phyloP scores from a whole-genome alignment of 1,139 yeast genomes.

The Blastobotrys proliferans region DNA sequence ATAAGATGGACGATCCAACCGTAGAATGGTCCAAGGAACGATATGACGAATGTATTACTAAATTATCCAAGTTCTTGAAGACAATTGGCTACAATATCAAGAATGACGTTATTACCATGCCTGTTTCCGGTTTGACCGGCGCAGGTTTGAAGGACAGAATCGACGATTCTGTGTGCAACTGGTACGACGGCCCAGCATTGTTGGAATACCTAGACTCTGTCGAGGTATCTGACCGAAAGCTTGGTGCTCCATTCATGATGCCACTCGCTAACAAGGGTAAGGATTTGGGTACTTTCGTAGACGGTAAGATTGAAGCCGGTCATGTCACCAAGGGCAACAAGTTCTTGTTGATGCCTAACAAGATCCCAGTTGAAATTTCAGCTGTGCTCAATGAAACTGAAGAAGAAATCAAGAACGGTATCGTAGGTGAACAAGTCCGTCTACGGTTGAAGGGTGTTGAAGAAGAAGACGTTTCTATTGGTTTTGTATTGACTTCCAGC shows the following conservation, averaged over 20 bases:
- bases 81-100: conserved; percentile 84
- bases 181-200: conserved; percentile 92
- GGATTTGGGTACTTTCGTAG: conserved; percentile 94
- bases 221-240: conserved; percentile 77
- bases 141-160: conserved; percentile 92
- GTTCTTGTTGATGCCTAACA: conserved; percentile 90
- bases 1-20: conserved; percentile 98
- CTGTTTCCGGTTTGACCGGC: conserved; percentile 97
- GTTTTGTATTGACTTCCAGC: conserved; percentile 84
- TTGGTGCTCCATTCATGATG: conserved; percentile 94
- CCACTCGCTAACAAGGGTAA: conserved; percentile 94
- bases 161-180: conserved; percentile 65
- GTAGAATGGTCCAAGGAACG: conserved; percentile 95
- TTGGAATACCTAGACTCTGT: conserved; percentile 83
- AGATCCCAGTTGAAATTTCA: conserved; percentile 72
- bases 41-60: conserved; percentile 89
- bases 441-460: conserved; percentile 91
- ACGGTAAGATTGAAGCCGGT: conserved; percentile 97
- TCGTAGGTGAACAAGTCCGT: conserved; percentile 96
- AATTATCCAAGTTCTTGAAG: conserved; percentile 71
- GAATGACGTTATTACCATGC: conserved; percentile 87
- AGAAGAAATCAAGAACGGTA: conserved; percentile 85
- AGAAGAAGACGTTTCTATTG: conserved; percentile 91
- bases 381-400: conserved; percentile 93
- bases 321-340: conserved; percentile 75